Evolutionary conservation across 2,329 filamentous ascomycete species (phyloP).

Genomic region (Davidsoniella neocaledoniae): DNA sequence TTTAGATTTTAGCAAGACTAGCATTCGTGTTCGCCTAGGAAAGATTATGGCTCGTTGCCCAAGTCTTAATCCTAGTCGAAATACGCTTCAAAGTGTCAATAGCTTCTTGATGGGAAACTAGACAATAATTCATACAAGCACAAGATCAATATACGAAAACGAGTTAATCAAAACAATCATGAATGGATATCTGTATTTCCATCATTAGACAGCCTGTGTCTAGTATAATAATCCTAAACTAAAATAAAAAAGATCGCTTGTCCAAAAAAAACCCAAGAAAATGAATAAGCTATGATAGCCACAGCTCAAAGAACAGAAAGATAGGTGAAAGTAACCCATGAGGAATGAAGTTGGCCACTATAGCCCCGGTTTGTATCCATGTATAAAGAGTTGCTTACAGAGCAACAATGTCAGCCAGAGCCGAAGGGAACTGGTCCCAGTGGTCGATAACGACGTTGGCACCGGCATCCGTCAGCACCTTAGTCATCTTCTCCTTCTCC

Average conservation of each 20-base stretch:
- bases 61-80: slow-evolving; percentile 65
- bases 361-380: background rate
- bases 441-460: slow-evolving; percentile 44
- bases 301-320: background rate
- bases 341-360: too few species aligned
- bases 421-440: slow-evolving; percentile 38
- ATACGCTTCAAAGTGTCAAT: slow-evolving; percentile 83
- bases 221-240: background rate
- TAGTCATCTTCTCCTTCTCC: slow-evolving; percentile 48
- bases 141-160: background rate
- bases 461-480: slow-evolving; percentile 42
- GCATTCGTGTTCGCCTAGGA: slow-evolving; percentile 63
- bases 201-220: background rate
- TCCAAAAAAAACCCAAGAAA: background rate
- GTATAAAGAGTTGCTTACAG: slow-evolving; percentile 2
- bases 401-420: slow-evolving; percentile 29
- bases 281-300: background rate
- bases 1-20: slow-evolving; percentile 46
- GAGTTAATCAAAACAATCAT: background rate
- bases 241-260: background rate
- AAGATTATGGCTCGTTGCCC: slow-evolving; percentile 67
- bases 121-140: background rate
- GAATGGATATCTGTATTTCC: background rate
- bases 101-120: slow-evolving; percentile 59
- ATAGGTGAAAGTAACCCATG: background rate